phyloP scores from a whole-genome alignment of 345 rosid species.

The Syzygium oleosum region DNA sequence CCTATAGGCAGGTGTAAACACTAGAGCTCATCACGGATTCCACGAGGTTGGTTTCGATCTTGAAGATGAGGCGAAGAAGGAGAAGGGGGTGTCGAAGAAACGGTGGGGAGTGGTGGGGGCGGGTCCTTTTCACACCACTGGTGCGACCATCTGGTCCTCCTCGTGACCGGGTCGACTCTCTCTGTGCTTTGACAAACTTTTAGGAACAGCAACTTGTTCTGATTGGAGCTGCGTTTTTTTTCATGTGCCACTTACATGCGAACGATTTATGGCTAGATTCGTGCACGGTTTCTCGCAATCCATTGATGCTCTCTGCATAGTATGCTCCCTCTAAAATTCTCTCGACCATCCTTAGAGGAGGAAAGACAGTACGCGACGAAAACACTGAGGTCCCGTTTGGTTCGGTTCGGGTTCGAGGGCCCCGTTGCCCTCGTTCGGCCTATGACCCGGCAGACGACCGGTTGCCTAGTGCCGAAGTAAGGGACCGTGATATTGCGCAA shows the following conservation, averaged over 20 bases:
- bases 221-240: background rate
- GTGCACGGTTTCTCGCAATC: background rate
- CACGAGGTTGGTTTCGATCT: background rate
- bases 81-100: background rate
- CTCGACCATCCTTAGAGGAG: too few species aligned
- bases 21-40: background rate
- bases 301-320: background rate
- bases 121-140: background rate
- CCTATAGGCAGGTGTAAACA: background rate
- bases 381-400: too few species aligned
- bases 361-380: too few species aligned
- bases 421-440: too few species aligned
- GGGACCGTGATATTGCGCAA: background rate
- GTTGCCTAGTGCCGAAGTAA: too few species aligned
- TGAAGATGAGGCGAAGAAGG: background rate
- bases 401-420: too few species aligned
- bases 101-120: background rate
- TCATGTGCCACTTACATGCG: background rate
- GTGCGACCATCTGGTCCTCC: background rate
- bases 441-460: too few species aligned
- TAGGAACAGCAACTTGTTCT: background rate
- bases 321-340: background rate
- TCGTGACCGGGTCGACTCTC: background rate
- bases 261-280: background rate
- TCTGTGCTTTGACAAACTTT: background rate